phyloP scores from a whole-genome alignment of 2,329 filamentous ascomycete genomes.

The Phyllosticta paracitricarpa region DNA sequence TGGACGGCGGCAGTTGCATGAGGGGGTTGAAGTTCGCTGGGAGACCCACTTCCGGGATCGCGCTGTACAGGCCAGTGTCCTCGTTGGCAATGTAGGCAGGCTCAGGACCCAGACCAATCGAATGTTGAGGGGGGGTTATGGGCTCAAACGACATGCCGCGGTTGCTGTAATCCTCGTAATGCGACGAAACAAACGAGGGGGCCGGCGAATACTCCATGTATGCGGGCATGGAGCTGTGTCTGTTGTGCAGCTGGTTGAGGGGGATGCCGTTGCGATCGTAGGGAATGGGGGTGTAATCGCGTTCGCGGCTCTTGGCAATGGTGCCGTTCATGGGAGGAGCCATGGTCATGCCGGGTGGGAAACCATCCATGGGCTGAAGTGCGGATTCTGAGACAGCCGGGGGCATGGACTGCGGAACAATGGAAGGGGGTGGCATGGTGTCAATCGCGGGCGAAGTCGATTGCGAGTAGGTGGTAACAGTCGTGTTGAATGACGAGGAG shows the following conservation, averaged over 20 bases:
- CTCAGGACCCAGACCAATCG: constrained; percentile 69
- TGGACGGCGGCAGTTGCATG: constrained; percentile 82
- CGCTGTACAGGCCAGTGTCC: constrained; percentile 90
- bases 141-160: constrained; percentile 94
- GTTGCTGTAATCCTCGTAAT: constrained; percentile 96
- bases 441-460: constrained; percentile 82
- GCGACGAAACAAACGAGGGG: constrained; percentile 95
- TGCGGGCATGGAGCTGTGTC: constrained; percentile 96
- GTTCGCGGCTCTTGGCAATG: constrained; percentile 72
- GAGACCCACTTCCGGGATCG: constrained; percentile 77
- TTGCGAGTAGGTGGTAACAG: constrained; percentile 61
- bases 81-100: constrained; percentile 97
- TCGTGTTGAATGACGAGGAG: constrained; percentile 88
- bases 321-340: constrained; percentile 60
- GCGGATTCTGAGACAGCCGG: constrained; percentile 49
- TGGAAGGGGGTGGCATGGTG: constrained; percentile 83
- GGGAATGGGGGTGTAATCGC: constrained; percentile 64
- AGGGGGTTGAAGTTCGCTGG: constrained; percentile 74
- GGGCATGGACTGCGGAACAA: constrained; percentile 54
- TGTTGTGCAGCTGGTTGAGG: constrained; percentile 72
- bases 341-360: constrained; percentile 63
- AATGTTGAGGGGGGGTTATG: constrained; percentile 88
- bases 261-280: constrained; percentile 91
- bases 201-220: constrained; percentile 98
- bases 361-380: constrained; percentile 56